Conservation (phyloP, 495 filamentous ascomycete genomes). For the Penicillium roqueforti region DNA sequence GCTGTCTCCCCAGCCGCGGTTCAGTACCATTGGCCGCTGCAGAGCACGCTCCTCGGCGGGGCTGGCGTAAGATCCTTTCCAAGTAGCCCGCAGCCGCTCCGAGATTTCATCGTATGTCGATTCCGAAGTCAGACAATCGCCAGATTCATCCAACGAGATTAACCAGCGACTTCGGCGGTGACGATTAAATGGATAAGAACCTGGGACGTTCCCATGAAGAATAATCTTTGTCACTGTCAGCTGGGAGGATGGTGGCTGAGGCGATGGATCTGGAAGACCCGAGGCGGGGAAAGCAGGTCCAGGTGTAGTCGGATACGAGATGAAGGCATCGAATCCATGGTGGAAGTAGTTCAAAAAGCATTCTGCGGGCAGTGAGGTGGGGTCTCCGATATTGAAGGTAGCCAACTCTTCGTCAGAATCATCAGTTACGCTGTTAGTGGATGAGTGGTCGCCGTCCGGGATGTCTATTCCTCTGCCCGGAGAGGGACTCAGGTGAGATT, state of each 20-base stretch:
- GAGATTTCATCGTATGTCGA: constrained; percentile 69
- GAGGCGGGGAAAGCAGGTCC: constrained; percentile 61
- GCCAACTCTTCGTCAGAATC: constrained; percentile 65
- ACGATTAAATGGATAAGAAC: constrained; percentile 93
- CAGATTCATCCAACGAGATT: constrained; percentile 50
- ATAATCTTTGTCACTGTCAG: constrained; percentile 85
- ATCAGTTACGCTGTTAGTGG: constrained; percentile 68
- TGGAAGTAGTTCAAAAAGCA: constrained; percentile 97
- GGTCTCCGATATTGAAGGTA: constrained; percentile 29
- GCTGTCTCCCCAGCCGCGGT: constrained; percentile 86
- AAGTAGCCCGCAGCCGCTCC: constrained; percentile 61
- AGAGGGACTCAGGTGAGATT: constrained; percentile 36
- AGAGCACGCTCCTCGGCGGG: constrained; percentile 57
- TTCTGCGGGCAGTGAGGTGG: constrained; percentile 52
- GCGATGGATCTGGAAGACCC: constrained; percentile 28
- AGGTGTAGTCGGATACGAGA: constrained; percentile 67
- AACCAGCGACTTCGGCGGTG: constrained; percentile 88
- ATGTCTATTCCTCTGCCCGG: constrained; percentile 43
- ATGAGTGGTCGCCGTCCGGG: constrained; percentile 77
- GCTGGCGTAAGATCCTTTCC: constrained; percentile 61
- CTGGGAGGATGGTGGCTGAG: constrained; percentile 49
- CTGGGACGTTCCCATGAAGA: constrained; percentile 89
- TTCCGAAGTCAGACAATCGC: constrained; percentile 61
- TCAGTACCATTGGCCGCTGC: constrained; percentile 80
- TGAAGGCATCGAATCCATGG: constrained; percentile 89